Percentiles rank a stretch among this genome's conserved stretches.
These are phyloP conservation scores for Tricholoma saponaceum DNA, from an alignment of 768 basidiomycete genomes.

Conservation along the genomic window DNA sequence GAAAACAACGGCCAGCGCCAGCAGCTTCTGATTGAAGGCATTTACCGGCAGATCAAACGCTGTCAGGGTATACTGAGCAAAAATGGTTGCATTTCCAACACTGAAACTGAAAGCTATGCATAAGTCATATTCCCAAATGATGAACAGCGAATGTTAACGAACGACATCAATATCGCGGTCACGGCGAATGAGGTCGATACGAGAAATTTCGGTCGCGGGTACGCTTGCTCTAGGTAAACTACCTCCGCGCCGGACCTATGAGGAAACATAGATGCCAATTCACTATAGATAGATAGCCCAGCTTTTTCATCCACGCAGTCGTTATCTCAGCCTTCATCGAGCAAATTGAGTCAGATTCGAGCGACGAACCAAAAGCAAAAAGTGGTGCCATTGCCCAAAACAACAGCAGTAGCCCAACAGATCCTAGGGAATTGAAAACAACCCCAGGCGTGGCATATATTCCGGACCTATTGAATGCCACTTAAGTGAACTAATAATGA, in stretches of 20 bases:
- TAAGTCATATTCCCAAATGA: background rate
- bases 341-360: background rate
- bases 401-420: slow-evolving; percentile 25
- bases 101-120: slow-evolving; percentile 20
- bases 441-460: slow-evolving; percentile 33
- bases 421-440: slow-evolving; percentile 34
- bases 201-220: slow-evolving; percentile 38
- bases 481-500: background rate
- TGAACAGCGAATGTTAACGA: slow-evolving; percentile 8
- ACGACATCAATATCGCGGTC: slow-evolving; percentile 31
- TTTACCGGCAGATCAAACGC: slow-evolving; percentile 28
- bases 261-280: slow-evolving; percentile 46
- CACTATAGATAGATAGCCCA: slow-evolving; percentile 35
- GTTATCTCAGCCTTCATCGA: background rate
- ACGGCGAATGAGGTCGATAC: slow-evolving; percentile 42
- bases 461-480: slow-evolving; percentile 21
- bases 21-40: slow-evolving; percentile 20
- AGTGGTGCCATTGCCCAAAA: slow-evolving; percentile 30
- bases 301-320: slow-evolving; percentile 14
- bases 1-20: slow-evolving; percentile 20
- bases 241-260: slow-evolving; percentile 46
- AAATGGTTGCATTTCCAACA: slow-evolving; percentile 32
- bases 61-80: slow-evolving; percentile 34
- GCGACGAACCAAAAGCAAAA: slow-evolving; percentile 26
- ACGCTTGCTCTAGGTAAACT: slow-evolving; percentile 44